Evolutionary conservation across 345 rosid species (phyloP).

Genomic region (Viola odorata): DNA sequence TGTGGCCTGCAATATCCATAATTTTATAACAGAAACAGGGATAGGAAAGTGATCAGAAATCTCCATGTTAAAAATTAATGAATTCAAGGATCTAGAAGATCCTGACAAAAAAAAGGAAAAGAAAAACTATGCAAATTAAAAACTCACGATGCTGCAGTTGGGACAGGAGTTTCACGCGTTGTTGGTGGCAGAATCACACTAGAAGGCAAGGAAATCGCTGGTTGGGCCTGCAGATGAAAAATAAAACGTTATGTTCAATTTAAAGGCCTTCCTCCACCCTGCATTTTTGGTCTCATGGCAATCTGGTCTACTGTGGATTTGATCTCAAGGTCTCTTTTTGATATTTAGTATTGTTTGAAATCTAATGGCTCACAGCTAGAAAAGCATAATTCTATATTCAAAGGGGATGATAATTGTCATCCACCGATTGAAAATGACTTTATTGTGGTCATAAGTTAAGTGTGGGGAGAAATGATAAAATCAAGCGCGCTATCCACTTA

Average conservation of each 20-base stretch:
- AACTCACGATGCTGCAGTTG: slow-evolving; percentile 13
- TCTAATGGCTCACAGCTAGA: not conserved
- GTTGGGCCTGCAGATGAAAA: slow-evolving; percentile 11
- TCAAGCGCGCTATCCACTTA: too few relatives aligned
- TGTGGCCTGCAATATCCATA: slow-evolving; percentile 10
- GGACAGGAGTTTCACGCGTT: slow-evolving; percentile 11
- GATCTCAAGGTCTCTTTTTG: not conserved
- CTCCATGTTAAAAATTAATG: not conserved
- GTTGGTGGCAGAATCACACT: slow-evolving; percentile 7
- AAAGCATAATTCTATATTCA: not conserved
- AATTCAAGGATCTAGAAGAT: not conserved
- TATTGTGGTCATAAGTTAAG: too few relatives aligned
- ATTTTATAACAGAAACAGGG: not conserved
- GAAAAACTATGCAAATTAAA: not conserved
- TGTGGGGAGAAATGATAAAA: too few relatives aligned
- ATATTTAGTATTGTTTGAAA: too few relatives aligned
- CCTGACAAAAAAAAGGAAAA: not conserved
- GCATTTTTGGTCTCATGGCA: not conserved
- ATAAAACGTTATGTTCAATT: not conserved
- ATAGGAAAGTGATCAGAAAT: not conserved
- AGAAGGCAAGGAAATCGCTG: slow-evolving; percentile 13
- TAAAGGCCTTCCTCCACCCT: not conserved
- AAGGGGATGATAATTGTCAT: not conserved
- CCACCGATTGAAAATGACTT: too few relatives aligned
- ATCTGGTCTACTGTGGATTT: not conserved